Conservation (phyloP, 1,139 yeast species). For the Pichia sp. region DNA sequence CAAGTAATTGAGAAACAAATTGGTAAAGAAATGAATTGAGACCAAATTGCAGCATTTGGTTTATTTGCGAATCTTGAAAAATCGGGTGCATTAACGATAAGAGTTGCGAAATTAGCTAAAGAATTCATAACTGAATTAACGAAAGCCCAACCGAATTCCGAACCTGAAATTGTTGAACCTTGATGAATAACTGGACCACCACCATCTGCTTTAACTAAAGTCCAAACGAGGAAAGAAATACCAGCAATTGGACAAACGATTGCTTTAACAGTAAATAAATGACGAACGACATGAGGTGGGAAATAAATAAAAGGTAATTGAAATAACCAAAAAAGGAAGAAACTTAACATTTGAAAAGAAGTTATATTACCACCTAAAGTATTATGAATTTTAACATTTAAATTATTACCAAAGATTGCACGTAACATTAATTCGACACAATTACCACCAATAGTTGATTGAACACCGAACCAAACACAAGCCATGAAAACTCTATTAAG, state of each 20-base stretch:
- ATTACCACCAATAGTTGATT: slow-evolving; percentile 76
- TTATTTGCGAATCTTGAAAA: slow-evolving; percentile 75
- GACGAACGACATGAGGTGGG: slow-evolving; percentile 76
- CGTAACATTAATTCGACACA: slow-evolving; percentile 69
- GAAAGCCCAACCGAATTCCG: slow-evolving; percentile 75
- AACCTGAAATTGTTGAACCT: slow-evolving; percentile 45
- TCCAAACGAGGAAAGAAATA: slow-evolving; percentile 72
- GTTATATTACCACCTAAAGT: slow-evolving; percentile 43
- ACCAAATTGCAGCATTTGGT: slow-evolving; percentile 41
- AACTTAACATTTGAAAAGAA: slow-evolving; percentile 63
- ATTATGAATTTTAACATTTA: slow-evolving; percentile 43
- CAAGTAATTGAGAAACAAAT: slow-evolving; percentile 73
- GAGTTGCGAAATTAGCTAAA: slow-evolving; percentile 79
- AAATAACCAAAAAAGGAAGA: slow-evolving; percentile 72
- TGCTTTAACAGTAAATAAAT: slow-evolving; percentile 75
- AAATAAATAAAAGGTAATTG: slow-evolving; percentile 76
- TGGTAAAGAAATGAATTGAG: slow-evolving; percentile 65
- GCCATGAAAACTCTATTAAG: slow-evolving; percentile 78
- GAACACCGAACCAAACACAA: slow-evolving; percentile 80
- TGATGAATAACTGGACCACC: slow-evolving; percentile 62
- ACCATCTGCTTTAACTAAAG: slow-evolving; percentile 68
- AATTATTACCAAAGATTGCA: slow-evolving; percentile 59
- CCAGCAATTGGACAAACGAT: slow-evolving; percentile 75
- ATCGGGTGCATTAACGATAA: slow-evolving; percentile 85
- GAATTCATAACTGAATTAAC: slow-evolving; percentile 70